Percentiles rank a stretch among this genome's conserved stretches.
phyloP scores from a whole-genome alignment of 805 yeast species.

The Candida jianshihensis region DNA sequence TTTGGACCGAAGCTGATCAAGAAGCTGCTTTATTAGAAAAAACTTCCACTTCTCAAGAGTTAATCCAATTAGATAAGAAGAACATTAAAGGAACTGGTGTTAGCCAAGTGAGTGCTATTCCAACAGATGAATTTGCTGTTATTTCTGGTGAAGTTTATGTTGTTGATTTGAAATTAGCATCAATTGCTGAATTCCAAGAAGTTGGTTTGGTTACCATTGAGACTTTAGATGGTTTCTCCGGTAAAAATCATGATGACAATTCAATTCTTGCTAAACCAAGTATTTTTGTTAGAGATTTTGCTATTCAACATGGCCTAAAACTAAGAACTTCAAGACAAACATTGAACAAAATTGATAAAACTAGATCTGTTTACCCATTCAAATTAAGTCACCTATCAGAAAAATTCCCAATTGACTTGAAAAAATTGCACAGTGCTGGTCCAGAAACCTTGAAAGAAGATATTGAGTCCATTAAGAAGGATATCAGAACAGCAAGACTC shows the following conservation, averaged over 20 bases:
- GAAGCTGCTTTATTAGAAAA: conserved; percentile 49
- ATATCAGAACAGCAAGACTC: conserved; percentile 55
- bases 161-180: conserved; percentile 76
- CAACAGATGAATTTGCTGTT: conserved; percentile 69
- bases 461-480: conserved; percentile 40
- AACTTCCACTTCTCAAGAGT: conserved; percentile 32
- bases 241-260: conserved; percentile 49
- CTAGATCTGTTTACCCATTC: conserved; percentile 85
- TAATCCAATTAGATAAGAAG: conserved; percentile 33
- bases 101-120: conserved; percentile 50
- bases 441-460: conserved; percentile 25
- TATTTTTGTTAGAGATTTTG: conserved; percentile 77
- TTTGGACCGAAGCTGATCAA: conserved; percentile 79
- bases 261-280: conserved; percentile 57
- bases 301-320: conserved; percentile 72
- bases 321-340: conserved; percentile 68
- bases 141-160: conserved; percentile 80
- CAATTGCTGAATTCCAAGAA: conserved; percentile 45
- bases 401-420: conserved; percentile 49
- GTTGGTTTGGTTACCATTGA: conserved; percentile 67
- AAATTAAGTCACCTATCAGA: conserved; percentile 68
- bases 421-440: conserved; percentile 24
- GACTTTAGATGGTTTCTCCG: conserved; percentile 55
- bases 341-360: conserved; percentile 61
- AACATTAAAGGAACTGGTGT: conserved; percentile 28